A percentile compares a stretch with the other conserved stretches of the same genome.
phyloP scores from a whole-genome alignment of 169 alveolate genomes.

The Blepharisma undulans region DNA sequence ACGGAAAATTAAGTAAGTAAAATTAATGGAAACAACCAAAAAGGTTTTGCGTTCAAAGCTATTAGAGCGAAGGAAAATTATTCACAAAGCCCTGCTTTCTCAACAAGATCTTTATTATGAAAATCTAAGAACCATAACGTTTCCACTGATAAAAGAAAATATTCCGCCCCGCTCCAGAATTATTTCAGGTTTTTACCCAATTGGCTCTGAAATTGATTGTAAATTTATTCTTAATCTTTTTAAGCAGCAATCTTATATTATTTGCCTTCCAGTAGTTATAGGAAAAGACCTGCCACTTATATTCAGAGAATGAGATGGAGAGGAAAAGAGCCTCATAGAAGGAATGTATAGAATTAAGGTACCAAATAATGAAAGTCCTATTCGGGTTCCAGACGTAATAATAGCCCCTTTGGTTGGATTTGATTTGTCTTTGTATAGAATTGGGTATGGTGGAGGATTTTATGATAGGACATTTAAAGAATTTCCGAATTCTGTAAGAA shows the following conservation, averaged over 20 bases:
- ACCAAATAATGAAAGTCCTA: background rate
- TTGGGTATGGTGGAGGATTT: constrained; percentile 43
- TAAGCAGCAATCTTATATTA: background rate
- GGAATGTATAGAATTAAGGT: background rate
- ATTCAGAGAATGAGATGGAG: constrained; percentile 28
- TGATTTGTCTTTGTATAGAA: background rate
- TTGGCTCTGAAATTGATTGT: constrained; percentile 32
- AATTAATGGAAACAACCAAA: background rate
- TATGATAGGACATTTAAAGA: constrained; percentile 25
- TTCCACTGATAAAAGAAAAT: background rate
- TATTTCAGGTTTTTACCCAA: constrained; percentile 30
- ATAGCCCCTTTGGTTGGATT: constrained; percentile 34
- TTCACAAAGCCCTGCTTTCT: background rate
- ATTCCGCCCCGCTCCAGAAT: background rate
- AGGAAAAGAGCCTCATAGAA: background rate
- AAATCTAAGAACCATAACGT: background rate
- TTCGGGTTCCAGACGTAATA: constrained; percentile 18
- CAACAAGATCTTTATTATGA: background rate
- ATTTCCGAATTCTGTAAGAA: background rate
- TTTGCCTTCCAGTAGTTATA: constrained; percentile 31
- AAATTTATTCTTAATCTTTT: background rate
- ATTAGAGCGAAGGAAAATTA: background rate
- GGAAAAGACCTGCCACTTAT: background rate
- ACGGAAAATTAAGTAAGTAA: background rate
- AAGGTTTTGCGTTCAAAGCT: background rate